phyloP scores from a whole-genome alignment of 345 rosid species.

The Syzygium aqueum region DNA sequence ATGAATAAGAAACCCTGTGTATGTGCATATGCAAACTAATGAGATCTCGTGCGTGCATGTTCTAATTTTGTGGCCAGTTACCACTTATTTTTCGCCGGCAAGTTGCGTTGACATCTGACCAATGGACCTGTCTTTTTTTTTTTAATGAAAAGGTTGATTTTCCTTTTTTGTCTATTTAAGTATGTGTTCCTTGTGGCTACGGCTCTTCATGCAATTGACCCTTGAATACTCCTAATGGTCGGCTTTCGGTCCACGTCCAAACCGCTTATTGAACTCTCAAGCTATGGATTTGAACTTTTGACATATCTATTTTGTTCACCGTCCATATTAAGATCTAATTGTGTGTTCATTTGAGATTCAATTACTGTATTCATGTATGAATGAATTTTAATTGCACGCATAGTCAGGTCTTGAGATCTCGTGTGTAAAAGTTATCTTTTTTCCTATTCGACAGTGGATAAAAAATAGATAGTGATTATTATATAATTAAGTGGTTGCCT shows the following conservation, averaged over 20 bases:
- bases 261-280: not conserved
- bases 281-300: not conserved
- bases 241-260: not conserved
- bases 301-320: not conserved
- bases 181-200: not conserved
- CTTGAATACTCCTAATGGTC: not conserved
- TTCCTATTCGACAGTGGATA: not conserved
- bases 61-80: not conserved
- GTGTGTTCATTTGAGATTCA: not conserved
- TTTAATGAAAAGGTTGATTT: not conserved
- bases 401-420: not conserved
- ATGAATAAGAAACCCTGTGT: not conserved
- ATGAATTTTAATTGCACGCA: not conserved
- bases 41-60: not conserved
- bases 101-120: slow-evolving; percentile 7
- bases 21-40: not conserved
- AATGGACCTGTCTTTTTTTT: not conserved
- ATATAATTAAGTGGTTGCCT: not conserved
- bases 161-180: not conserved
- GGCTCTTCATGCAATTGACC: not conserved
- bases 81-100: not conserved
- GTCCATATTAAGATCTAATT: not conserved
- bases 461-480: not conserved
- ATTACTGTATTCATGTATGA: not conserved
- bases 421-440: not conserved